Evolutionary conservation across 2,329 filamentous ascomycete genomes (phyloP).

Genomic region (Magnaporthiopsis rhizophila): DNA sequence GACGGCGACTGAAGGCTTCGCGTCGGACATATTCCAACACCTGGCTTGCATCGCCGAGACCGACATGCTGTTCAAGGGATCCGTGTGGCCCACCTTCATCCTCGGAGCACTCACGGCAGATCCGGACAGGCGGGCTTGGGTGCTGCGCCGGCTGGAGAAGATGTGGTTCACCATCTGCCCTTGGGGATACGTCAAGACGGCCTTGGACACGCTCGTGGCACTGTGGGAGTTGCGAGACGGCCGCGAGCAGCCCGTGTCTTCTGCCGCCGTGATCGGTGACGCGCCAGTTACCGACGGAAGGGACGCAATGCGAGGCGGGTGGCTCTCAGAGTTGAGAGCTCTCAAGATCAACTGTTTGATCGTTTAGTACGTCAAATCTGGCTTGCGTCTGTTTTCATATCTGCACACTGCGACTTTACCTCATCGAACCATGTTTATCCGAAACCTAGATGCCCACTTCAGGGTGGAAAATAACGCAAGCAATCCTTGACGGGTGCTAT

Average conservation of each 20-base stretch:
- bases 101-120: constrained; percentile 43
- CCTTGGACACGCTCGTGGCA: constrained; percentile 34
- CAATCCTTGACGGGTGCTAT: too few relatives aligned
- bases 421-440: too few relatives aligned
- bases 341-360: constrained; percentile 35
- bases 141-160: constrained; percentile 32
- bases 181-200: constrained; percentile 41
- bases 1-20: constrained; percentile 27
- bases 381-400: background rate
- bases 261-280: background rate
- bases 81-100: constrained; percentile 49
- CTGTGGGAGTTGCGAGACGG: constrained; percentile 31
- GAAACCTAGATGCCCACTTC: too few relatives aligned
- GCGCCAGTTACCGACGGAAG: constrained; percentile 3
- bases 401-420: background rate
- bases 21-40: constrained; percentile 36
- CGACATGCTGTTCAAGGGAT: constrained; percentile 47
- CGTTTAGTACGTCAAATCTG: constrained; percentile 14
- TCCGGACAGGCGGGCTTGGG: constrained; percentile 35
- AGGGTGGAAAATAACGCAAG: too few relatives aligned
- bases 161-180: constrained; percentile 20
- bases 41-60: constrained; percentile 38
- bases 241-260: constrained; percentile 15
- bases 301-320: constrained; percentile 19
- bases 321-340: constrained; percentile 36